Evolutionary conservation across 2,329 filamentous ascomycete species (phyloP).

Genomic region (Davidsoniella eucalypti): DNA sequence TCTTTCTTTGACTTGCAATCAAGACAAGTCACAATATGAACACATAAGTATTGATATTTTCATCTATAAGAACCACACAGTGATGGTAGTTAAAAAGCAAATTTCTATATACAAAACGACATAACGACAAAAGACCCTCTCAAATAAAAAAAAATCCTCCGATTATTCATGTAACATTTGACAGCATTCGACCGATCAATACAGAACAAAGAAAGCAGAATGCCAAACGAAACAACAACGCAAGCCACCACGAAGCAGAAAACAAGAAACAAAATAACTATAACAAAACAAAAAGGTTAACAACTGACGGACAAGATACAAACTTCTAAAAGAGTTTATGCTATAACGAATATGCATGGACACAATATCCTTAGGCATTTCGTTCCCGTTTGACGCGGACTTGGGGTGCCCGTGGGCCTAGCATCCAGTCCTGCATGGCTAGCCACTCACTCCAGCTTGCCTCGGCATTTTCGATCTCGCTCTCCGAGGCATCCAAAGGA

Average conservation of each 20-base stretch:
- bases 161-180: no score
- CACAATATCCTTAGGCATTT: not conserved
- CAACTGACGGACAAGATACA: no score
- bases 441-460: conserved; percentile 86
- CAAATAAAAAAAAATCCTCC: not conserved
- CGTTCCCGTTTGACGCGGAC: conserved; percentile 7
- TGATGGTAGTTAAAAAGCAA: not conserved
- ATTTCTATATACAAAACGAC: not conserved
- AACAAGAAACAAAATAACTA: not conserved
- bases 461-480: conserved; percentile 72
- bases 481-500: conserved; percentile 61
- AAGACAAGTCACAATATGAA: no score
- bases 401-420: conserved; percentile 58
- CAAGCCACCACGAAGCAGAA: not conserved
- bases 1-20: no score
- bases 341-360: no score
- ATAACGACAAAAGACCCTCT: not conserved
- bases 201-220: no score
- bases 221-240: not conserved
- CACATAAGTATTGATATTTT: no score
- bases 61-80: no score
- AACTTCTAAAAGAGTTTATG: no score
- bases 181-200: no score
- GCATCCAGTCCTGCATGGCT: conserved; percentile 96
- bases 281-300: no score